Evolutionary conservation across 78 protist genomes (phyloP).

Genomic region (Trichosphaerium sp.): DNA sequence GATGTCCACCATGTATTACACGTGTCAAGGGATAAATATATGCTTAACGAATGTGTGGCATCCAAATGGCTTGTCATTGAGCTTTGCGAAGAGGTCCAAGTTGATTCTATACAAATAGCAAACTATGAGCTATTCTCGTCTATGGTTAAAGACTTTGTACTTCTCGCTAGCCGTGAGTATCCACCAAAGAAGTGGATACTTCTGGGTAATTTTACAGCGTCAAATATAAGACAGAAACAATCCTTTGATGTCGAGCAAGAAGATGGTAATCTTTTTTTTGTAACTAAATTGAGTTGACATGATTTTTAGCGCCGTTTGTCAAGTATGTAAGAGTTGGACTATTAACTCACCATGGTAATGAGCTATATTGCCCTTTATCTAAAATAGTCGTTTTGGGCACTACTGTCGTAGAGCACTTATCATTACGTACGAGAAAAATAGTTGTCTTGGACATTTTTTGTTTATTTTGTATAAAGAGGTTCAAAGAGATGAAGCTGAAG

Average conservation of each 20-base stretch:
- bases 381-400: conserved; percentile 37
- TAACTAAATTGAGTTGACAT: neutral
- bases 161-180: conserved; percentile 14
- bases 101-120: conserved; percentile 43
- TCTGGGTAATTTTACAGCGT: conserved; percentile 35
- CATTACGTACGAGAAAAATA: conserved; percentile 6
- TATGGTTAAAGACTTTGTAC: conserved; percentile 30
- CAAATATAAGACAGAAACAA: conserved; percentile 35
- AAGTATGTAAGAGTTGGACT: conserved; percentile 18
- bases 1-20: conserved; percentile 21
- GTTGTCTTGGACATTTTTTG: neutral
- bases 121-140: conserved; percentile 54
- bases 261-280: conserved; percentile 10
- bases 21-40: conserved; percentile 33
- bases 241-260: conserved; percentile 26
- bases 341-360: conserved; percentile 32
- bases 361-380: conserved; percentile 43
- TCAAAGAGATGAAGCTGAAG: conserved; percentile 7
- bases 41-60: conserved; percentile 26
- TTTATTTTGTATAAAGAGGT: neutral
- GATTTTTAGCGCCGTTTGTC: neutral
- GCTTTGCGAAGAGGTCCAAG: conserved; percentile 48
- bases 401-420: conserved; percentile 44
- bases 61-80: conserved; percentile 48
- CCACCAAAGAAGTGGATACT: conserved; percentile 24